phyloP scores from a whole-genome alignment of 73 alveolate species.

The Tetrahymena malaccensis region DNA sequence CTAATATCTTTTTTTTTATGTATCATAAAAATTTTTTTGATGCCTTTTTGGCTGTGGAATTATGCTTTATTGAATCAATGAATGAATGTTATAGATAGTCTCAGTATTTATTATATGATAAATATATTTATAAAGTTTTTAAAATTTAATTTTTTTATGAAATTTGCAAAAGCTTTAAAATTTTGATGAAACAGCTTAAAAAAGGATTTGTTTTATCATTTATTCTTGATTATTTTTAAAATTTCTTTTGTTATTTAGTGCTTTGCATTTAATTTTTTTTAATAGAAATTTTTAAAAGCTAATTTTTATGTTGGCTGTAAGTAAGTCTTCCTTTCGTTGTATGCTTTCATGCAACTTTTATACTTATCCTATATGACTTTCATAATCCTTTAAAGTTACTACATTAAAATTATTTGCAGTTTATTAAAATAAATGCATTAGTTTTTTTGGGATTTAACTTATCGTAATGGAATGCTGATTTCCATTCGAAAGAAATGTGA shows the following conservation, averaged over 20 bases:
- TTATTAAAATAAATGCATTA: background rate
- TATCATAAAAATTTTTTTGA: too few species aligned
- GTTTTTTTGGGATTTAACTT: background rate
- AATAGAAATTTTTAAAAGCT: background rate
- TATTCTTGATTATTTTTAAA: background rate
- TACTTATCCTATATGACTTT: background rate
- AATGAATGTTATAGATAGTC: background rate
- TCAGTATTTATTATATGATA: too few species aligned
- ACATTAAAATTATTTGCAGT: background rate
- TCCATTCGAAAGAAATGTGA: background rate
- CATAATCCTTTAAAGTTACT: background rate
- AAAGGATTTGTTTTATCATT: too few species aligned
- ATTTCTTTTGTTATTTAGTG: background rate
- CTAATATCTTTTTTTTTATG: background rate
- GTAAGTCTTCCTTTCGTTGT: background rate
- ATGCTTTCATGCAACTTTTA: background rate
- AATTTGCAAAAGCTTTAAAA: too few species aligned
- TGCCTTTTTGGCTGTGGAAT: too few species aligned
- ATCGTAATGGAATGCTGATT: background rate
- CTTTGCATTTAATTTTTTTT: too few species aligned
- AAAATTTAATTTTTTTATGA: background rate
- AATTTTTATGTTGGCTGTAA: background rate
- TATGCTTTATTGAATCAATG: background rate
- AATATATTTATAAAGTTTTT: too few species aligned
- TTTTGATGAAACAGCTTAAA: background rate